Evolutionary conservation across 148 eudicot species (phyloP).

Genomic region (Fallopia convolvulus): DNA sequence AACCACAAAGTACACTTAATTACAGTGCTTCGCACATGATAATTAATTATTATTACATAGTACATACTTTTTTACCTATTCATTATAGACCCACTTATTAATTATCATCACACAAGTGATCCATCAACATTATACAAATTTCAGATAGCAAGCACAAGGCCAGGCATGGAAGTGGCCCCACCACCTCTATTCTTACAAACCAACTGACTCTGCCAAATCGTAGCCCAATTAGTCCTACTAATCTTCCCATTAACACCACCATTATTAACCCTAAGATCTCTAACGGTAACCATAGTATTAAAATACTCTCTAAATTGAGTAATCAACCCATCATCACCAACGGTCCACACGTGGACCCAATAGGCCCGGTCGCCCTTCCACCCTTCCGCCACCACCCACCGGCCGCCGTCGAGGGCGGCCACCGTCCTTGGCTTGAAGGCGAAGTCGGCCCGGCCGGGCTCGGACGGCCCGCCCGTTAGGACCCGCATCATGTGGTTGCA

Average conservation of each 20-base stretch:
- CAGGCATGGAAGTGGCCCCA: constrained; percentile 46
- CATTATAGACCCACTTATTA: neutral
- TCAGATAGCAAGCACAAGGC: constrained; percentile 75
- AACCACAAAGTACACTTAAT: neutral
- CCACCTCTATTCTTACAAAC: constrained; percentile 22
- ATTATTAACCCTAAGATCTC: constrained; percentile 30
- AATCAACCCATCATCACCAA: constrained; percentile 43
- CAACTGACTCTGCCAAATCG: constrained; percentile 66
- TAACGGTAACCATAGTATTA: constrained; percentile 66
- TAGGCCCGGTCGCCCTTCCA: constrained; percentile 61
- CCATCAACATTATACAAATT: no score
- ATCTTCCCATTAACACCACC: neutral
- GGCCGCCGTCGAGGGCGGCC: constrained; percentile 38
- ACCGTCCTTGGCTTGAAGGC: constrained; percentile 53
- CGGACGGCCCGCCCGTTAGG: constrained; percentile 52
- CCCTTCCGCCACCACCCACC: constrained; percentile 62
- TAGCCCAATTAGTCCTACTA: constrained; percentile 15
- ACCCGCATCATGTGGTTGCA: constrained; percentile 86
- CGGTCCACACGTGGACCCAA: constrained; percentile 92
- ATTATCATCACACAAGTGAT: neutral
- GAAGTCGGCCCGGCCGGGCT: constrained; percentile 24
- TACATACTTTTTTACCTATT: neutral
- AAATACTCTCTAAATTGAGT: constrained; percentile 75
- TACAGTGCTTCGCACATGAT: constrained; percentile 6
- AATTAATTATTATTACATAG: neutral